Evolutionary conservation across 805 yeast genomes (phyloP).

Genomic region (Candida taoyuanica): DNA sequence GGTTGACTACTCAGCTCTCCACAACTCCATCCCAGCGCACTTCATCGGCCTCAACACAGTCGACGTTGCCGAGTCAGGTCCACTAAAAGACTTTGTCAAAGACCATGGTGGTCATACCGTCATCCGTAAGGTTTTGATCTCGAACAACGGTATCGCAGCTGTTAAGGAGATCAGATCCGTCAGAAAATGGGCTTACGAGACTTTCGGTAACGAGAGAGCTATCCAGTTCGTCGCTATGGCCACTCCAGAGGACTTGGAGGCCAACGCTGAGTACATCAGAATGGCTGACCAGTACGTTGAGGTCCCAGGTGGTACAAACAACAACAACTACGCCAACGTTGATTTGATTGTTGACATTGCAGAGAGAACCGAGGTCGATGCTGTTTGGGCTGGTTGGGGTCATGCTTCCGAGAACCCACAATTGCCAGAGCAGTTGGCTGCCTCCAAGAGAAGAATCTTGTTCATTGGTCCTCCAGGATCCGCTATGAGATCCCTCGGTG

Average conservation of each 20-base stretch:
- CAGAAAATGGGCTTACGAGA: slow-evolving; percentile 98
- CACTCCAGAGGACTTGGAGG: slow-evolving; percentile 97
- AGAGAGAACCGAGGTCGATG: slow-evolving; percentile 93
- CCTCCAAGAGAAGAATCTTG: slow-evolving; percentile 83
- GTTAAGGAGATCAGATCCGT: slow-evolving; percentile 97
- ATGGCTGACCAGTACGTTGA: slow-evolving; percentile 99
- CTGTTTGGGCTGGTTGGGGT: slow-evolving; percentile 99
- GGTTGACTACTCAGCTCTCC: slow-evolving; percentile 31
- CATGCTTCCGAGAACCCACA: slow-evolving; percentile 99
- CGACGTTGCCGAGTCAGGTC: slow-evolving; percentile 69
- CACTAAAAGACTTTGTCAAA: slow-evolving; percentile 77
- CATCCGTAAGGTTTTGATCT: slow-evolving; percentile 81
- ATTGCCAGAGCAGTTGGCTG: slow-evolving; percentile 90
- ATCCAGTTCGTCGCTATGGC: slow-evolving; percentile 98
- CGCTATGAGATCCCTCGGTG: slow-evolving; percentile 99
- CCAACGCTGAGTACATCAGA: slow-evolving; percentile 95
- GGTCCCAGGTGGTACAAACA: slow-evolving; percentile 99
- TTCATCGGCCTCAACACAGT: slow-evolving; percentile 81
- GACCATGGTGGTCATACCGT: slow-evolving; percentile 93
- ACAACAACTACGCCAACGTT: slow-evolving; percentile 97
- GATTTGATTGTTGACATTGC: slow-evolving; percentile 96
- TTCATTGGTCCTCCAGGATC: slow-evolving; percentile 99
- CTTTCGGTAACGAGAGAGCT: slow-evolving; percentile 94
- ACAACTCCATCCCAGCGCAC: slow-evolving; percentile 53
- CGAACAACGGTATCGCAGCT: slow-evolving; percentile 99